A percentile compares a stretch with the other conserved stretches of the same genome.
phyloP scores from a whole-genome alignment of 2,329 filamentous ascomycete genomes.

The Dothiorella sarmentorum region DNA sequence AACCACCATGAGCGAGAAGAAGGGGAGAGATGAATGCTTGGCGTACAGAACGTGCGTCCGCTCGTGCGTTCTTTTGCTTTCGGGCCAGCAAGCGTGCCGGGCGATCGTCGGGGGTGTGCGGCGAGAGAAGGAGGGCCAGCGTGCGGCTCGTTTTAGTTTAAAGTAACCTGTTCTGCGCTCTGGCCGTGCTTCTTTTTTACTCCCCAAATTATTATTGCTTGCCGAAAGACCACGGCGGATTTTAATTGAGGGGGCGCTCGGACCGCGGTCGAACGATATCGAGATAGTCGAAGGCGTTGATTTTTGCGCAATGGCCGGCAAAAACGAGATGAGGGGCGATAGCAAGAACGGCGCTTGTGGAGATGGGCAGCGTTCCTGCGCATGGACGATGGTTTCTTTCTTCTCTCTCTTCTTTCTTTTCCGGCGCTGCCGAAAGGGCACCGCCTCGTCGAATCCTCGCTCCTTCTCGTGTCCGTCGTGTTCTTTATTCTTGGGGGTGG shows the following conservation, averaged over 20 bases:
- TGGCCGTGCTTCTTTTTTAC: too few species aligned
- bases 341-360: neutral
- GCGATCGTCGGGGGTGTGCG: neutral
- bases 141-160: neutral
- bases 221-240: too few species aligned
- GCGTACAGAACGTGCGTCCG: neutral
- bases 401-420: neutral
- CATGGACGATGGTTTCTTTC: too few species aligned
- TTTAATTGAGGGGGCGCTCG: neutral
- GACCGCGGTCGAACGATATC: conserved; percentile 3
- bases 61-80: neutral
- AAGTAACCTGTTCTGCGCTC: too few species aligned
- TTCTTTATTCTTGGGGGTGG: too few species aligned
- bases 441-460: too few species aligned
- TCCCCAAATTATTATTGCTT: neutral
- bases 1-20: too few species aligned
- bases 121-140: neutral
- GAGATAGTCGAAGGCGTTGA: neutral
- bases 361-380: too few species aligned
- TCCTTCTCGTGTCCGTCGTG: neutral
- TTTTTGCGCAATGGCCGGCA: neutral
- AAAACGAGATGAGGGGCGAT: neutral
- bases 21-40: neutral
- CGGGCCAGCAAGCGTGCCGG: neutral
- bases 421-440: too few species aligned